Percentiles rank a stretch among this genome's conserved stretches.
These are phyloP conservation scores for Geum urbanum DNA, from an alignment of 306 rosid species.

Conservation along the genomic window DNA sequence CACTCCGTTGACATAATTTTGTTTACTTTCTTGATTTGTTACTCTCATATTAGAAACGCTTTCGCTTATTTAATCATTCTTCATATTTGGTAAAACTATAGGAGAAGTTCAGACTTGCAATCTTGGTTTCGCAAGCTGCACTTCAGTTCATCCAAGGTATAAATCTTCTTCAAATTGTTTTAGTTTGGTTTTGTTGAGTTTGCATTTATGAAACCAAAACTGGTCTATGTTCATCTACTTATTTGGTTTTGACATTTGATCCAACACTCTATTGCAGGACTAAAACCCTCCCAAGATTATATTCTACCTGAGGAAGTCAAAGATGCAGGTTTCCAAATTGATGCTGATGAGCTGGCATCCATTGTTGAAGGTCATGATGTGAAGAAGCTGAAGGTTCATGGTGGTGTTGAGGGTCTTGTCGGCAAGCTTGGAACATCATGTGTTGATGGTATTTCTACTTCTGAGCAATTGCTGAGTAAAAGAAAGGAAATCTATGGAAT, in stretches of 20 bases:
- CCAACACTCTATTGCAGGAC: slow-evolving; percentile 47
- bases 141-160: slow-evolving; percentile 94
- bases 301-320: slow-evolving; percentile 72
- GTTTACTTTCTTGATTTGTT: neutral
- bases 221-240: neutral
- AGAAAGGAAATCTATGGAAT: slow-evolving; percentile 77
- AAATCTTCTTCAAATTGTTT: slow-evolving; percentile 20
- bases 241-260: slow-evolving; percentile 5
- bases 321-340: slow-evolving; percentile 78
- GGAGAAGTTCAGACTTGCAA: slow-evolving; percentile 99
- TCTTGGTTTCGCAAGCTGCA: slow-evolving; percentile 98
- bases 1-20: neutral
- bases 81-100: slow-evolving; percentile 30
- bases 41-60: neutral
- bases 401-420: slow-evolving; percentile 59
- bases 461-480: slow-evolving; percentile 51
- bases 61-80: neutral
- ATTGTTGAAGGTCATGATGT: slow-evolving; percentile 83
- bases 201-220: neutral
- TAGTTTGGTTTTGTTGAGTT: neutral
- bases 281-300: slow-evolving; percentile 63
- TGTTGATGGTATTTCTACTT: slow-evolving; percentile 57
- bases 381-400: slow-evolving; percentile 76
- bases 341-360: slow-evolving; percentile 76
- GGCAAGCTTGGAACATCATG: slow-evolving; percentile 59